A percentile compares a stretch with the other conserved stretches of the same genome.
phyloP scores from a whole-genome alignment of 176 grass and related monocot species.

The Rhynchospora breviuscula region DNA sequence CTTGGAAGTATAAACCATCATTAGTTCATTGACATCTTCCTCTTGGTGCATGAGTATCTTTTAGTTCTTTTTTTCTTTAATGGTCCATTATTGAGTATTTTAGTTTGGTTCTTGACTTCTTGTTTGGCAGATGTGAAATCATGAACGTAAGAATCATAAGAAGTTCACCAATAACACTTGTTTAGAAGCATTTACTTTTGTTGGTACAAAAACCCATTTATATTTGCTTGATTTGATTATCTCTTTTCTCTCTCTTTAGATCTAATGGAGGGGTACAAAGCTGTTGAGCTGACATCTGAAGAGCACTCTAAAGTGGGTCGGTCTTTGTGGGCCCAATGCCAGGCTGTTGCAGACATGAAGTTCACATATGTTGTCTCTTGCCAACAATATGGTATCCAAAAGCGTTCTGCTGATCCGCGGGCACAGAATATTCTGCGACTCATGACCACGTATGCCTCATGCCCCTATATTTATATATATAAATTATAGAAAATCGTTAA shows the following conservation, averaged over 20 bases:
- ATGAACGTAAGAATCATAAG: background rate
- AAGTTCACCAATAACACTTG: background rate
- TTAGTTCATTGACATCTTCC: background rate
- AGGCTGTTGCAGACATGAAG: constrained; percentile 97
- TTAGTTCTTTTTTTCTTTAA: background rate
- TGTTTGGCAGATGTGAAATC: background rate
- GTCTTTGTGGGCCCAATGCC: constrained; percentile 60
- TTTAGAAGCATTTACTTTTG: background rate
- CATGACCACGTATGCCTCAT: constrained; percentile 71
- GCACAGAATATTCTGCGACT: constrained; percentile 85
- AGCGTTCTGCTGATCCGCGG: constrained; percentile 54
- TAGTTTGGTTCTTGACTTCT: background rate
- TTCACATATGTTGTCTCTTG: constrained; percentile 97
- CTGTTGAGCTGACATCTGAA: constrained; percentile 51
- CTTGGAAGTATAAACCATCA: background rate
- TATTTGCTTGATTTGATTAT: background rate
- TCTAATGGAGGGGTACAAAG: constrained; percentile 90
- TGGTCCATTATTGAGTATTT: background rate
- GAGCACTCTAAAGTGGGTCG: constrained; percentile 50
- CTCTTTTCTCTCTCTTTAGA: constrained; percentile 33
- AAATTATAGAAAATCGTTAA: no score
- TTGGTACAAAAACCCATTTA: background rate
- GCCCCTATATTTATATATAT: background rate
- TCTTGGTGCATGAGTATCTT: background rate
- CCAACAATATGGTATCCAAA: constrained; percentile 97